phyloP scores from a whole-genome alignment of 2,329 filamentous ascomycete genomes.

The Botrytis squamosa region DNA sequence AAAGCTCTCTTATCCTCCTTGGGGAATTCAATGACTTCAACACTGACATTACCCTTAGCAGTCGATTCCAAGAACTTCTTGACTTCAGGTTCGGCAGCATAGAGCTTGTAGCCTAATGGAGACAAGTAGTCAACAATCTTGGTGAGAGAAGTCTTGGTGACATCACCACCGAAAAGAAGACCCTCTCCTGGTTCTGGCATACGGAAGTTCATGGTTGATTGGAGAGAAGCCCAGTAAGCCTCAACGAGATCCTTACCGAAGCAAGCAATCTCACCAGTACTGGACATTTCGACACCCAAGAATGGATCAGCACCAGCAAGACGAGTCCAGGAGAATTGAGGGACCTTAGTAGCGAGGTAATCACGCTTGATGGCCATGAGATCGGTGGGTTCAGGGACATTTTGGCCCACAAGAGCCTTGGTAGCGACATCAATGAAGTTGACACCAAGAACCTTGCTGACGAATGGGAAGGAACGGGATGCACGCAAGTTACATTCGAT shows the following conservation, averaged over 20 bases:
- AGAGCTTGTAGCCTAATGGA: slow-evolving; percentile 93
- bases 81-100: slow-evolving; percentile 75
- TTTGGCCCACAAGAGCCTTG: slow-evolving; percentile 81
- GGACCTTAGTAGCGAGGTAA: slow-evolving; percentile 95
- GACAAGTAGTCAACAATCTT: slow-evolving; percentile 82
- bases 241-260: slow-evolving; percentile 95
- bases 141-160: slow-evolving; percentile 66
- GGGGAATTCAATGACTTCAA: slow-evolving; percentile 95
- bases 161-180: slow-evolving; percentile 88
- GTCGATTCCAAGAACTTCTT: slow-evolving; percentile 78
- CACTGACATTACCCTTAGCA: slow-evolving; percentile 63
- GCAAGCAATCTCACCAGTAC: slow-evolving; percentile 97
- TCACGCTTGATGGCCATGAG: slow-evolving; percentile 87
- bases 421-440: slow-evolving; percentile 96
- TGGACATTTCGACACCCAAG: slow-evolving; percentile 96
- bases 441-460: slow-evolving; percentile 91
- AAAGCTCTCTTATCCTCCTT: slow-evolving; percentile 93
- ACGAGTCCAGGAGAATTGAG: slow-evolving; percentile 98
- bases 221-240: slow-evolving; percentile 94
- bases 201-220: slow-evolving; percentile 99
- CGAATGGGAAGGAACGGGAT: slow-evolving; percentile 96
- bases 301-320: slow-evolving; percentile 95
- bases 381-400: slow-evolving; percentile 81
- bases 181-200: slow-evolving; percentile 92
- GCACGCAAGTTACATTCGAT: slow-evolving; percentile 98